These are phyloP conservation scores for Babesia ovis DNA, from an alignment of 169 alveolate genomes.

Conservation along the genomic window DNA sequence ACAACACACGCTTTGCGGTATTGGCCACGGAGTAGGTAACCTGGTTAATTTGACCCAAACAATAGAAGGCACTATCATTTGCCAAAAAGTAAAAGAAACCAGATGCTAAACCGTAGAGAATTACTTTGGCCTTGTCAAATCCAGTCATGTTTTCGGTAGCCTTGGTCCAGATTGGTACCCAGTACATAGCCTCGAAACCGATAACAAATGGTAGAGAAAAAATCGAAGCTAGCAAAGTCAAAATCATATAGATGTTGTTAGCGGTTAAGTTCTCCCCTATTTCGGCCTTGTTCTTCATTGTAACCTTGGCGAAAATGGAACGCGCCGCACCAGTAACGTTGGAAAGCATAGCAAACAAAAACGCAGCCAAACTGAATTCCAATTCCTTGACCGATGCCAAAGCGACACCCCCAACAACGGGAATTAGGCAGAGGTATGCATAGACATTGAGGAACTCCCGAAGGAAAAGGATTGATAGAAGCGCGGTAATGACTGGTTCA, in stretches of 20 bases:
- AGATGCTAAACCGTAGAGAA: slow-evolving; percentile 55
- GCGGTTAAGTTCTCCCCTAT: slow-evolving; percentile 78
- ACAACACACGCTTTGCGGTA: slow-evolving; percentile 80
- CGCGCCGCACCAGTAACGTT: slow-evolving; percentile 78
- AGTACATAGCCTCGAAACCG: slow-evolving; percentile 62
- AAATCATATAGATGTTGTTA: slow-evolving; percentile 74
- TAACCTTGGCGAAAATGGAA: slow-evolving; percentile 70
- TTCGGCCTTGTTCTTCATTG: slow-evolving; percentile 72
- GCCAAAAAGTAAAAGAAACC: slow-evolving; percentile 80
- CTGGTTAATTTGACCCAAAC: slow-evolving; percentile 79
- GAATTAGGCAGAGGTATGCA: slow-evolving; percentile 74
- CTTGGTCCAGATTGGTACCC: slow-evolving; percentile 64
- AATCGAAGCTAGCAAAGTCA: slow-evolving; percentile 79
- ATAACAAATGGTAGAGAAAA: slow-evolving; percentile 73
- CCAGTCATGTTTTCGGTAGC: slow-evolving; percentile 50
- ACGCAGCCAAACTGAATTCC: slow-evolving; percentile 77
- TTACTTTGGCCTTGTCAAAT: slow-evolving; percentile 14
- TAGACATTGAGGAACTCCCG: slow-evolving; percentile 63
- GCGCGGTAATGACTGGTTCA: slow-evolving; percentile 84
- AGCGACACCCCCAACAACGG: slow-evolving; percentile 79
- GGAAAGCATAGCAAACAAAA: slow-evolving; percentile 79
- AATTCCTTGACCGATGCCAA: slow-evolving; percentile 79
- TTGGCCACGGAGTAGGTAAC: slow-evolving; percentile 85
- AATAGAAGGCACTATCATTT: slow-evolving; percentile 81
- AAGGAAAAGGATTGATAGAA: slow-evolving; percentile 70